Conservation (phyloP, 2,329 filamentous ascomycete genomes). For the Aspergillus calidoustus region DNA sequence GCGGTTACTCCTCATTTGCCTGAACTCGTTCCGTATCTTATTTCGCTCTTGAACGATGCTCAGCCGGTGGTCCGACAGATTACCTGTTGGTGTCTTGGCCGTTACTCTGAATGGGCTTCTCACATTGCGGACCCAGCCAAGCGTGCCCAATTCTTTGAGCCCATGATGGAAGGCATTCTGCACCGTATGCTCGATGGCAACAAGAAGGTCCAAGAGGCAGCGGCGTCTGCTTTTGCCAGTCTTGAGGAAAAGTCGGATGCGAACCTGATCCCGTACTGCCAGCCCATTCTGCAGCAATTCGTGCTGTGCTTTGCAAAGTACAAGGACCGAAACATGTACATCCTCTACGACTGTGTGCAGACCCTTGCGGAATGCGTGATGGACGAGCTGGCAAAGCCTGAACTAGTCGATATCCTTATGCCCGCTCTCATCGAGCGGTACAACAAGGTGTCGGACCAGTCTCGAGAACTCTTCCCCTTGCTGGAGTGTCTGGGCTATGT, state of each 20-base stretch:
- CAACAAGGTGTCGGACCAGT: conserved; percentile 84
- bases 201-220: conserved; percentile 97
- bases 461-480: conserved; percentile 89
- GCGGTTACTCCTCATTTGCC: conserved; percentile 89
- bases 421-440: conserved; percentile 87
- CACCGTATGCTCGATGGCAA: conserved; percentile 95
- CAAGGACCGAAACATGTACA: conserved; percentile 99
- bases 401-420: conserved; percentile 87
- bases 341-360: conserved; percentile 97
- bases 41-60: conserved; percentile 79
- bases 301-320: conserved; percentile 91
- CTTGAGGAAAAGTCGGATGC: conserved; percentile 90
- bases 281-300: conserved; percentile 89
- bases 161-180: conserved; percentile 95
- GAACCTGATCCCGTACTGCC: conserved; percentile 80
- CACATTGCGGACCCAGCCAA: conserved; percentile 69
- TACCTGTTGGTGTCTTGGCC: conserved; percentile 94
- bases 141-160: conserved; percentile 81
- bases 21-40: conserved; percentile 86
- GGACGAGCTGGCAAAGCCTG: conserved; percentile 75
- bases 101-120: conserved; percentile 92
- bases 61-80: conserved; percentile 95
- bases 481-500: conserved; percentile 97
- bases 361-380: conserved; percentile 92
- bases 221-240: conserved; percentile 92